Percentiles rank a stretch among this genome's conserved stretches.
These are phyloP conservation scores for Ilex aquifolium DNA, from an alignment of 257 asterid genomes.

Conservation along the genomic window DNA sequence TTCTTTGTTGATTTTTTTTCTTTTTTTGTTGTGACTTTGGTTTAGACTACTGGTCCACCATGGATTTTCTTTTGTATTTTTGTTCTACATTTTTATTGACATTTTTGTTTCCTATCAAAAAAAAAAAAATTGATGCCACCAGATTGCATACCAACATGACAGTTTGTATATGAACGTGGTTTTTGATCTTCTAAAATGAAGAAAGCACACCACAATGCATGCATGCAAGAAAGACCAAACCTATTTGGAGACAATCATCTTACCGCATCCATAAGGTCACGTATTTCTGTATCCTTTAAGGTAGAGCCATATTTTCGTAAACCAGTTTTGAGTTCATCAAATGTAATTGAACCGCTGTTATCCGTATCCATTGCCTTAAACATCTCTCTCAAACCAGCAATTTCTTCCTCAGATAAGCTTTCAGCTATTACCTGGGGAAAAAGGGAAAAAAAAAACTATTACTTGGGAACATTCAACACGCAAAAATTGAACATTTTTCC, in stretches of 20 bases:
- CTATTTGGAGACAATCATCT: conserved; percentile 17
- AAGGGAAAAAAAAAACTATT: conserved; percentile 15
- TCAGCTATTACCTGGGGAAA: conserved; percentile 84
- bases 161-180: too few species aligned
- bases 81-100: too few species aligned
- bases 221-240: conserved; percentile 2
- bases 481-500: neutral
- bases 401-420: conserved; percentile 93
- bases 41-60: too few species aligned
- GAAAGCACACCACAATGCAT: neutral
- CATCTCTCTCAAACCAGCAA: conserved; percentile 90
- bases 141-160: too few species aligned
- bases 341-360: conserved; percentile 89
- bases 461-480: neutral
- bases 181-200: neutral
- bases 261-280: conserved; percentile 95
- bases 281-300: conserved; percentile 76
- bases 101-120: too few species aligned
- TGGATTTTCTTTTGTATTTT: too few species aligned
- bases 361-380: conserved; percentile 92
- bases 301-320: conserved; percentile 88
- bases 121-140: too few species aligned
- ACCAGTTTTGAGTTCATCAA: conserved; percentile 92
- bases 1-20: too few species aligned
- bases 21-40: too few species aligned